Evolutionary conservation across 2,329 filamentous ascomycete genomes (phyloP).

Genomic region (Aspergillus sp.): DNA sequence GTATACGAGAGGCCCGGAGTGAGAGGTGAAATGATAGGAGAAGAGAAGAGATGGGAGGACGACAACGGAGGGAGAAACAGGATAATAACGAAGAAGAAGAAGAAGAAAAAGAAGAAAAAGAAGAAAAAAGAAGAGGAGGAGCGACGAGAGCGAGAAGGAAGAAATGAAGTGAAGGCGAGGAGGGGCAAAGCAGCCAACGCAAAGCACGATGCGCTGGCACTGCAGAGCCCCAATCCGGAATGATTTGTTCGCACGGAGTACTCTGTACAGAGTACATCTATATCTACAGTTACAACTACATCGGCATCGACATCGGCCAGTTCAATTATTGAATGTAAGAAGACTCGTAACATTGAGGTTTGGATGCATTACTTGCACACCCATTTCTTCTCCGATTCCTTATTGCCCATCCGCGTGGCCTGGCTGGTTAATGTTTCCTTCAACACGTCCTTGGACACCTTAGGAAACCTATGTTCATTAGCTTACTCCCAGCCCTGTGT

Average conservation of each 20-base stretch:
- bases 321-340: too few species aligned
- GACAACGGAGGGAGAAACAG: background rate
- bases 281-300: too few species aligned
- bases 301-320: too few species aligned
- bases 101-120: slow-evolving; percentile 2
- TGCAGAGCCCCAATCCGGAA: slow-evolving; percentile 10
- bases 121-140: background rate
- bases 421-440: slow-evolving; percentile 60
- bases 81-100: slow-evolving; percentile 1
- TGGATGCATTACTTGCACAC: slow-evolving; percentile 33
- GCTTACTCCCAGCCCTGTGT: background rate
- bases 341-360: too few species aligned
- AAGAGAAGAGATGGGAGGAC: background rate
- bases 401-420: slow-evolving; percentile 56
- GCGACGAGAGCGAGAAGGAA: slow-evolving; percentile 1
- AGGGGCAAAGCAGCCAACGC: background rate
- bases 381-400: slow-evolving; percentile 59
- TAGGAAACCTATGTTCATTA: slow-evolving; percentile 49
- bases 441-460: slow-evolving; percentile 61
- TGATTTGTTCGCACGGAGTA: background rate
- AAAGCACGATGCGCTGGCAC: slow-evolving; percentile 13
- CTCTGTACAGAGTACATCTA: too few species aligned
- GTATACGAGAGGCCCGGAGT: too few species aligned
- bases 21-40: background rate
- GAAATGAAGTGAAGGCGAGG: slow-evolving; percentile 2